Base-by-base conservation (phyloP, 2,329 filamentous ascomycete species). In the Penicillium nordicum region DNA sequence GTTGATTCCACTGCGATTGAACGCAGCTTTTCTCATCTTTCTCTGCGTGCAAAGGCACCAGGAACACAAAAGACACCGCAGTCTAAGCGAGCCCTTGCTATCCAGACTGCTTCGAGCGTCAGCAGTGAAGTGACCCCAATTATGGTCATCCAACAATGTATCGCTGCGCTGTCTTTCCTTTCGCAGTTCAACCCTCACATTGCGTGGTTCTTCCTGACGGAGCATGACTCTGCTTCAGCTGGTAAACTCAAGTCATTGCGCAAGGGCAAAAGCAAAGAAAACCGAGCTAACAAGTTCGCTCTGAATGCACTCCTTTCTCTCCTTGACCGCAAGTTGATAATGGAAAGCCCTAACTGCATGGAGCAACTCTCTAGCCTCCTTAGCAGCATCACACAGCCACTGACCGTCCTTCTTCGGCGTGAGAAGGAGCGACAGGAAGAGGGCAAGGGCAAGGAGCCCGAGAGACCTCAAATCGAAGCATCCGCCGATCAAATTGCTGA, bases 261-360 rank as follows among this genome's bases (percentile, higher is more conserved):
- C 62, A 97, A 97, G 76, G 91, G 90, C 67, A 97, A 97, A 73
- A 84, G 80, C 50, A 94, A 93, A 74, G 93, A 96, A 63, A 85
- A 80, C 63, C 95, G 89, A 73, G 87, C 90, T 29, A 87, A 88
- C 64, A 94, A 90, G 71, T 99, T 89, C 71, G 92, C 95, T 10
- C 84, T 99, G 71, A 99, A 99, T 72, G 92, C 92, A 14, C 79
- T 99, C 30, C 81, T 99, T 45, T 88, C 86, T 59, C 82, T 99
- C 5, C 82, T 99, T 23, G 94, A 97, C 70, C 89, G 94, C n/a
- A 90, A 92, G 62, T 80, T 97, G 59, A 92, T 99, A 62, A 96
- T 96, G 77, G 94, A 99, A 75, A 99, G 92, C 75, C 92, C 93
- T n/a, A 83, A 87, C 7, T 93, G 96, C 55, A 97, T 99, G 92